Evolutionary conservation across 768 basidiomycete species (phyloP), one percentile per base, ranked within the genome.

Genomic region (Tylopilus sp.): DNA sequence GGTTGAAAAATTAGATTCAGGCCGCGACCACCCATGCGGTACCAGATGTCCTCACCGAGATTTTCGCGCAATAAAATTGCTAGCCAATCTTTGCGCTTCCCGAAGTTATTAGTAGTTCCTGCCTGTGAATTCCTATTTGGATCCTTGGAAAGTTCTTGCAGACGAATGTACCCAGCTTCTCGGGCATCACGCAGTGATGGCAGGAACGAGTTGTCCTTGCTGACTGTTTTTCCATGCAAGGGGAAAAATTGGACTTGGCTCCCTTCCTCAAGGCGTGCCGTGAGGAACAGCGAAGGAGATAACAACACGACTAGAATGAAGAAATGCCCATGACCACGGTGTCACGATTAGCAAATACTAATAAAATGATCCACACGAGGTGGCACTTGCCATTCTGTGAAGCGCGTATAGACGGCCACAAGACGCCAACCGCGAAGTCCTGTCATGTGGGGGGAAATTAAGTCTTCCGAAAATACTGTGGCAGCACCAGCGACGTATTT

Each of bases 371-470:
- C n/a, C 25, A 12, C 46, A 50, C 36, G 51, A 50, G 13, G 39
- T 38, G 48, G 48, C 53, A 75, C 82, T 61, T 66, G 86, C 89
- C 72, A 53, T 82, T 78, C 46, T 74, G 75, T 23, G 80, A 63
- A 48, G 84, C 48, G 8, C 87, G 85, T 40, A 76, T 60, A 35
- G 84, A 86, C n/a, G 88, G 88, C 89, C 89, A 91, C 58, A 79
- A 77, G 41, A 83, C 70, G 6, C 89, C 90, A 47, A 90, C 72
- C 12, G 83, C 79, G 65, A 84, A 83, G 40, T 74, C 68, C 85
- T 86, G 61, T 55, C 56, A 58, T 41, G 44, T 20, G 39, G 33
- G 55, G 44, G 44, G 50, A 55, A 59, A 58, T 59, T n/a, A 35
- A 59, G 44, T 49, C 56, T n/a, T 23, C 55, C 18, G 46, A 52